Evolutionary conservation across 2,329 filamentous ascomycete species (phyloP), one percentile per base, ranked within the genome.

Genomic region (Venturia carpophila): DNA sequence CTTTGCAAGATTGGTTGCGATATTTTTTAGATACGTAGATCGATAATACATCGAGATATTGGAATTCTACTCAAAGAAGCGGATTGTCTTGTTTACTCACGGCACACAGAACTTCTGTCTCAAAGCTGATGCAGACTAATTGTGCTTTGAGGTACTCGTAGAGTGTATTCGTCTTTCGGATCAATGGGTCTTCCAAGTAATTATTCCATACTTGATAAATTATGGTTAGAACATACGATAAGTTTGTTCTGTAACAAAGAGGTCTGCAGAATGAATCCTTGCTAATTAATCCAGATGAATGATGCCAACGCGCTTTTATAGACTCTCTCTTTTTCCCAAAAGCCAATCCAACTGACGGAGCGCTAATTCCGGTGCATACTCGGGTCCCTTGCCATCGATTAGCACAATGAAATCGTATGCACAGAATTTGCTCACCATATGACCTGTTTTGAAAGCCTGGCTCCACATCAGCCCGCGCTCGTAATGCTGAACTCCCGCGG

Each of bases 341-440:
- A 76, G 17, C 74, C 73, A 76, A 66, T 74, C 71, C 56, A 76
- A 63, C 68, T 76, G 73, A 9, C 73, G 67, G 62, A 73, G 76
- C 27, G 68, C 68, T 39, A 69, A 71, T 37, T 73, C 66, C 0
- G 73, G 74, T 65, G 75, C 73, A 67, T 73, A 75, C 62, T 75
- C 70, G 3, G 74, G 73, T 65, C 76, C 60, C 52, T 55, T 34
- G 27, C 19, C 83, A 79, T 65, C 91, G 80, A 30, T 27, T 15
- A 37, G 34, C 15, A 6, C 24, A 5, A 30, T 15, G 27, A 13
- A 49, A 10, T 15, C 62, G 24, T 13, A 11, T 37, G 1, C 1
- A 4, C 21, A 19, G 15, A 64, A 13, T 19, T 11, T 60, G 45
- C 52, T 27, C 55, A 34, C 52, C 73, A 74, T 75, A 68, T 76